Evolutionary conservation across 2,329 filamentous ascomycete genomes (phyloP).

Genomic region (Aspergillus ochraceus): DNA sequence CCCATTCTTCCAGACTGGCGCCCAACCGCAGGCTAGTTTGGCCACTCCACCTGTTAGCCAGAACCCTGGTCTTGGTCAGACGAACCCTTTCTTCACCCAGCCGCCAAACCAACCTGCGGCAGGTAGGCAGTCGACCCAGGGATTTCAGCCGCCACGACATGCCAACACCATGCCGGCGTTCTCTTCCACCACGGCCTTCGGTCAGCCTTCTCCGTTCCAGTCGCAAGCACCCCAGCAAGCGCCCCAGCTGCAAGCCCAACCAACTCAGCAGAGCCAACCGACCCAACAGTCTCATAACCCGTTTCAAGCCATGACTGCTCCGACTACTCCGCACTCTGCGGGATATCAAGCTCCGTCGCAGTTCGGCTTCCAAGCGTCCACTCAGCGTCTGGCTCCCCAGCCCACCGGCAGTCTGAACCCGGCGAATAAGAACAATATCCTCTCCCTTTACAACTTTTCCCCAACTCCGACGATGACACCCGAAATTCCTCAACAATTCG

Average conservation of each 20-base stretch:
- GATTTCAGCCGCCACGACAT: conserved; percentile 29
- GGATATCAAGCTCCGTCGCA: conserved; percentile 29
- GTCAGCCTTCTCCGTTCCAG: conserved; percentile 27
- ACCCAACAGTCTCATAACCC: conserved; percentile 32
- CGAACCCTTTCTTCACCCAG: conserved; percentile 37
- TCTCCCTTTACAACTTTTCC: conserved; percentile 48
- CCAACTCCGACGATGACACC: conserved; percentile 36
- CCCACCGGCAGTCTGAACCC: conserved; percentile 40
- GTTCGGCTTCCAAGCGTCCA: conserved; percentile 17
- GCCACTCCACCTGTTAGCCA: conserved; percentile 25
- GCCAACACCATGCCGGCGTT: conserved; percentile 41
- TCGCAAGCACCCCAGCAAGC: conserved; percentile 26
- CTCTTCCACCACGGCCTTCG: conserved; percentile 33
- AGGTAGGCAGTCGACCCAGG: background rate
- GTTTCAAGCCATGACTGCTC: conserved; percentile 31
- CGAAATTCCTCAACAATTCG: conserved; percentile 31
- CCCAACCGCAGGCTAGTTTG: conserved; percentile 27
- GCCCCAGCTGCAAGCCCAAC: conserved; percentile 20
- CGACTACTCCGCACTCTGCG: conserved; percentile 24
- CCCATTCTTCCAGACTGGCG: conserved; percentile 44
- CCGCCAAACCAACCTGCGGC: conserved; percentile 24
- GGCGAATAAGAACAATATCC: conserved; percentile 45
- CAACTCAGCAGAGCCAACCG: conserved; percentile 14
- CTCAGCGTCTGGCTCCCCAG: conserved; percentile 39
- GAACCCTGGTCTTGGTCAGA: conserved; percentile 25